Percentiles rank a stretch among this genome's conserved stretches.
Conservation (phyloP, 2,329 filamentous ascomycete species). For the Pseudogymnoascus verrucosus region DNA sequence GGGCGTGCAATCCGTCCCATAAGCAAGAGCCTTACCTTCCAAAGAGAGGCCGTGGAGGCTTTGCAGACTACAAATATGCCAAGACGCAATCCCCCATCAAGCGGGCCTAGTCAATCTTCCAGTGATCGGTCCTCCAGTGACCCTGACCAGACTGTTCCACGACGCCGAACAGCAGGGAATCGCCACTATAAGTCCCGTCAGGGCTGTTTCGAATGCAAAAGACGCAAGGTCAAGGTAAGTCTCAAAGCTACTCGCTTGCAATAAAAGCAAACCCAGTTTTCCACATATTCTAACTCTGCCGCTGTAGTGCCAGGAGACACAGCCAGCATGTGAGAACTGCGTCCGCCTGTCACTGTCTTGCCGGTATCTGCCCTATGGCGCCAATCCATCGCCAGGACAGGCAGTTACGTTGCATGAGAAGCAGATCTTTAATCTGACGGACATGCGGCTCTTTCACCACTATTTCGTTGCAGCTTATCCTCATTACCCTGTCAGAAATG, state of each 20-base stretch:
- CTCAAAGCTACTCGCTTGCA: not conserved
- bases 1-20: not conserved
- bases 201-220: slow-evolving; percentile 6
- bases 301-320: not conserved
- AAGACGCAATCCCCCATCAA: not conserved
- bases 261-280: not conserved
- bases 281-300: not conserved
- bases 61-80: not conserved
- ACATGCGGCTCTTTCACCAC: slow-evolving; percentile 64
- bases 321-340: slow-evolving; percentile 7
- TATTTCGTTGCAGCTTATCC: slow-evolving; percentile 55
- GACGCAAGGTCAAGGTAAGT: slow-evolving; percentile 1
- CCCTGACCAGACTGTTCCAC: not conserved
- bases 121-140: not conserved
- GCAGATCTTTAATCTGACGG: slow-evolving; percentile 47
- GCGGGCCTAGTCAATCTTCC: not conserved
- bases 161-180: not conserved
- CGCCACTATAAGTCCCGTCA: slow-evolving; percentile 7
- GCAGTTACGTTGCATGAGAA: not conserved
- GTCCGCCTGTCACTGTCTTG: not conserved
- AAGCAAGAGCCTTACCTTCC: not conserved
- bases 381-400: not conserved
- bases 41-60: not conserved
- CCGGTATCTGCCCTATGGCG: not conserved
- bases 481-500: slow-evolving; percentile 56